phyloP scores from a whole-genome alignment of 176 grass and related monocot species.

The Oryza coarctata region DNA sequence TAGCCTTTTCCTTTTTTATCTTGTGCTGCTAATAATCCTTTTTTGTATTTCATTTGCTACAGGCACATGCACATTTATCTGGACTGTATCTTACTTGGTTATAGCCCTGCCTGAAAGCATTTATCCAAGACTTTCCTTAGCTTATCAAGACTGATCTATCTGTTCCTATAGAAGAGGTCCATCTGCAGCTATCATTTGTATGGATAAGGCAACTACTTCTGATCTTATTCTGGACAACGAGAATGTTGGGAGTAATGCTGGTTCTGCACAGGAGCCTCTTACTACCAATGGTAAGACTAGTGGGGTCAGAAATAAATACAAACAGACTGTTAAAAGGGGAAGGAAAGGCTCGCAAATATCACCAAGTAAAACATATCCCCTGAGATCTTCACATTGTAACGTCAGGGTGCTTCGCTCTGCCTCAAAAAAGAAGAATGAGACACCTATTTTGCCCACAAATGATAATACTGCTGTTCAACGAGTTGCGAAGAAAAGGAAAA shows the following conservation, averaged over 20 bases:
- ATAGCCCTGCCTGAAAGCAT: neutral
- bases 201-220: conserved; percentile 14
- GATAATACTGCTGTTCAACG: conserved; percentile 26
- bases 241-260: neutral
- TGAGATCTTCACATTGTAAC: conserved; percentile 59
- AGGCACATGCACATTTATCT: conserved; percentile 24
- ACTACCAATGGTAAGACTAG: conserved; percentile 1
- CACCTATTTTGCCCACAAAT: conserved; percentile 28
- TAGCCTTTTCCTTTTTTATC: neutral
- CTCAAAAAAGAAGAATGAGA: conserved; percentile 47
- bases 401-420: conserved; percentile 59
- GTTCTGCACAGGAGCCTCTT: neutral
- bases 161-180: conserved; percentile 16
- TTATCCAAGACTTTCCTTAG: neutral
- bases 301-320: neutral
- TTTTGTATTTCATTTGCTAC: conserved; percentile 21
- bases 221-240: conserved; percentile 12
- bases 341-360: conserved; percentile 41
- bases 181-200: conserved; percentile 9
- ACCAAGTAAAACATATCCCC: conserved; percentile 49
- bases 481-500: conserved; percentile 34
- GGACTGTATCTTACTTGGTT: conserved; percentile 2
- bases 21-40: neutral
- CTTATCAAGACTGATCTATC: conserved; percentile 2
- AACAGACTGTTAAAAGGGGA: conserved; percentile 15